Conservation (phyloP, 306 rosid genomes). For the Medicago arabica region DNA sequence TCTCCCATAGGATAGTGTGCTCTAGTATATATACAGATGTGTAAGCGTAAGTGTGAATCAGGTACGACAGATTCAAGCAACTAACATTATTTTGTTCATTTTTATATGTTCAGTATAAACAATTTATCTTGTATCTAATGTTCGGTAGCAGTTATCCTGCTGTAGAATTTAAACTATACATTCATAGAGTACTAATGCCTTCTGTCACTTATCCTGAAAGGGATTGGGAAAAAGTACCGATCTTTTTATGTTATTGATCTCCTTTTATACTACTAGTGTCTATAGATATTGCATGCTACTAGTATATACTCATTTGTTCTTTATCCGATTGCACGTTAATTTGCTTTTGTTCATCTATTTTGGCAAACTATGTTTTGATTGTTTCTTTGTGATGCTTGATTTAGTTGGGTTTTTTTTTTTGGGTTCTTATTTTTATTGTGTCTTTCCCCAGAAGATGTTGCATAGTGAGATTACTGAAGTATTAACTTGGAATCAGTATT, state of each 20-base stretch:
- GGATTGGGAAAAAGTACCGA: background rate
- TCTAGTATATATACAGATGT: background rate
- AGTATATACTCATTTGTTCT: constrained; percentile 1
- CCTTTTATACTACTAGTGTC: background rate
- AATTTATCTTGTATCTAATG: too few species aligned
- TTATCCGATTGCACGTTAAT: background rate
- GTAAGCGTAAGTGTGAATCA: background rate
- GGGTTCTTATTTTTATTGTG: background rate
- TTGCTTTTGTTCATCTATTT: background rate
- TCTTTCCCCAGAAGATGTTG: background rate
- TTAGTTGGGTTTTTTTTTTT: background rate
- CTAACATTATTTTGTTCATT: too few species aligned
- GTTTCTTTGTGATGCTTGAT: background rate
- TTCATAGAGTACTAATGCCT: background rate
- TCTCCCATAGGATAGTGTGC: background rate
- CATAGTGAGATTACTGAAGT: constrained; percentile 16
- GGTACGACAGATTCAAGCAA: background rate
- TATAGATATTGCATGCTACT: background rate
- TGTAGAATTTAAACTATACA: background rate
- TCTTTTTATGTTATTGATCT: background rate
- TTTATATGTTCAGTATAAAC: too few species aligned
- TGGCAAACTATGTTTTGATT: background rate
- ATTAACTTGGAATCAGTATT: constrained; percentile 31
- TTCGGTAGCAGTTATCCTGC: too few species aligned
- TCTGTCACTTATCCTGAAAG: background rate